Evolutionary conservation across 2,329 filamentous ascomycete genomes (phyloP).

Genomic region (Beauveria pseudobassiana): DNA sequence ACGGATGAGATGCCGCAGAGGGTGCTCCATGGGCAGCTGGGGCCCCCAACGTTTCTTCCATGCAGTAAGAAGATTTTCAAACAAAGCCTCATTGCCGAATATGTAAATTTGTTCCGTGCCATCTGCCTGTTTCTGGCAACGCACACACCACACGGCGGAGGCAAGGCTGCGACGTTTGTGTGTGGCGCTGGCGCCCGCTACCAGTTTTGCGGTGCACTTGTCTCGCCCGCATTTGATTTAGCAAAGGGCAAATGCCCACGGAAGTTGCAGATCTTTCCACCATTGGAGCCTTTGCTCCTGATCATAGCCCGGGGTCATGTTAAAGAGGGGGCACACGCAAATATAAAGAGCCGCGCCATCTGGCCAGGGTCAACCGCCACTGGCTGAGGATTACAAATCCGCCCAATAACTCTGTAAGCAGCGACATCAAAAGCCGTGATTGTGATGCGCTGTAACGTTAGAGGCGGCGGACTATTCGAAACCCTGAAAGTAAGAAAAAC

Average conservation of each 20-base stretch:
- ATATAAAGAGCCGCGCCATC: slow-evolving; percentile 2
- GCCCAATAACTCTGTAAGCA: neutral
- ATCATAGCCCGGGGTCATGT: neutral
- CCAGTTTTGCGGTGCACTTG: neutral
- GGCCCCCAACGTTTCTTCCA: neutral
- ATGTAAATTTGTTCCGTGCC: neutral
- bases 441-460: neutral
- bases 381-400: neutral
- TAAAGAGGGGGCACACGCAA: neutral
- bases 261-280: neutral
- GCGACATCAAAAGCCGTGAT: neutral
- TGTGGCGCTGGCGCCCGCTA: neutral
- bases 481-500: too few species aligned
- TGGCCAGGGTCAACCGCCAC: neutral
- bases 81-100: neutral
- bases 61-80: neutral
- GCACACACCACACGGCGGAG: neutral
- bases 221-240: neutral
- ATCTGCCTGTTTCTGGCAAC: neutral
- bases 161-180: neutral
- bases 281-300: neutral
- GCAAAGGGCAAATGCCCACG: neutral
- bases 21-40: neutral
- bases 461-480: neutral
- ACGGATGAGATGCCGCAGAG: neutral